A percentile compares a stretch with the other conserved stretches of the same genome.
Evolutionary conservation across 2,329 filamentous ascomycete genomes (phyloP).

Genomic region (Pyrenophora tritici-repentis): DNA sequence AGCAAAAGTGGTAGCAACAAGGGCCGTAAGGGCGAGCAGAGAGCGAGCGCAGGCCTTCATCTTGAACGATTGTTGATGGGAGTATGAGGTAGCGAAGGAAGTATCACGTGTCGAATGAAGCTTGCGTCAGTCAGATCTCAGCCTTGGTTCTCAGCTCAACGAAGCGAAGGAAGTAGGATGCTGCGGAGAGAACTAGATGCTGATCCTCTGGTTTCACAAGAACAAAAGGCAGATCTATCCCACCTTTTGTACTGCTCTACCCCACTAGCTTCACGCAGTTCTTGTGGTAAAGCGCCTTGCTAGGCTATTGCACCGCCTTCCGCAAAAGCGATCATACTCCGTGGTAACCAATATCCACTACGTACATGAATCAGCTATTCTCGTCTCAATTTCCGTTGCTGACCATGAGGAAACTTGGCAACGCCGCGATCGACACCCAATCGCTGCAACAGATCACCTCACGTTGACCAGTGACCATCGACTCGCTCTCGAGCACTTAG

Average conservation of each 20-base stretch:
- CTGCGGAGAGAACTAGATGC: not conserved
- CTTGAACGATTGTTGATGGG: slow-evolving; percentile 6
- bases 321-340: slow-evolving; percentile 2
- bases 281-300: no score
- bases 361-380: slow-evolving; percentile 4
- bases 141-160: no score
- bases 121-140: no score
- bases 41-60: slow-evolving; percentile 28
- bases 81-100: not conserved
- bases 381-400: slow-evolving; percentile 11
- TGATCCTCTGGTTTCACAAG: not conserved
- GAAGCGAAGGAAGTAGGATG: not conserved
- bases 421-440: slow-evolving; percentile 9
- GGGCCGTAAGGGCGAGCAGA: slow-evolving; percentile 23
- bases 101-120: no score
- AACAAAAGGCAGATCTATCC: not conserved
- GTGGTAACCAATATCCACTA: slow-evolving; percentile 5
- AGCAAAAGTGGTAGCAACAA: slow-evolving; percentile 21
- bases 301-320: not conserved
- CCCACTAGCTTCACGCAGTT: no score
- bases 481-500: slow-evolving; percentile 2
- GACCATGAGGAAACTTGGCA: not conserved
- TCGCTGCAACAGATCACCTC: slow-evolving; percentile 7
- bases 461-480: slow-evolving; percentile 14
- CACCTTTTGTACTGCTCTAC: slow-evolving; percentile 12